Base-by-base conservation (phyloP, 1,139 yeast genomes). In the Magnusiomyces suaveolens region DNA sequence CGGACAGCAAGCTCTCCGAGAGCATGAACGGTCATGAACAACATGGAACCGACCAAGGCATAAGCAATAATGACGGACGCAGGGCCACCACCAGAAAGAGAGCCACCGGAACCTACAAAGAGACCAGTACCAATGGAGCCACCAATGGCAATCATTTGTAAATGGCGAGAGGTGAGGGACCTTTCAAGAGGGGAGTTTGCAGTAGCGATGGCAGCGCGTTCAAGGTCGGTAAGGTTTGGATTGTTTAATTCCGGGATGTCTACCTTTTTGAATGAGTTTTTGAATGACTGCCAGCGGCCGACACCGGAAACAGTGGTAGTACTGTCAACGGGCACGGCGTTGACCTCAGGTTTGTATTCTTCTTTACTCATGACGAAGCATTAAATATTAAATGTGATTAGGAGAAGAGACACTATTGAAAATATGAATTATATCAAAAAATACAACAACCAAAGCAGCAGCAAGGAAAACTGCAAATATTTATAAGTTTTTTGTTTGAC, bases 121-220 rank as follows among this genome's bases (percentile, higher is more conserved):
- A 82, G 73, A 64, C 84, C 84, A 1, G 84, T 85, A 70, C 96
- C 95, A 60, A 87, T 85, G 53, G 88, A 78, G 60, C 95, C 95
- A 65, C 95, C 95, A 63, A 87, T 82, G 51, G 85, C 62, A 87
- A 72, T 41, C 44, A 41, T 41, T 21, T 41, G 44, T 8, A 41
- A 21, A 74, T 86, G 81, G 71, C 87, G 75, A n/a, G 71, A 74
- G 61, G 82, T 82, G 56, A 86, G 75, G 47, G 79, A 75, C 66
- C 87, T 75, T 52, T 81, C 73, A 58, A 87, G 76, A 1, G 95
- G 95, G 25, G 90, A 75, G 64, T 78, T 77, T 24, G 90, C 85
- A 33, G 89, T 80, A 59, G 77, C 72, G 38, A 80, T 69, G 53
- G 87, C 86, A 51, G 84, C 79, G 65, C 77, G 82, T 70, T 87